These are phyloP conservation scores for Phytophthora cactorum DNA, from an alignment of 352 stramenopile genomes.

Conservation along the genomic window DNA sequence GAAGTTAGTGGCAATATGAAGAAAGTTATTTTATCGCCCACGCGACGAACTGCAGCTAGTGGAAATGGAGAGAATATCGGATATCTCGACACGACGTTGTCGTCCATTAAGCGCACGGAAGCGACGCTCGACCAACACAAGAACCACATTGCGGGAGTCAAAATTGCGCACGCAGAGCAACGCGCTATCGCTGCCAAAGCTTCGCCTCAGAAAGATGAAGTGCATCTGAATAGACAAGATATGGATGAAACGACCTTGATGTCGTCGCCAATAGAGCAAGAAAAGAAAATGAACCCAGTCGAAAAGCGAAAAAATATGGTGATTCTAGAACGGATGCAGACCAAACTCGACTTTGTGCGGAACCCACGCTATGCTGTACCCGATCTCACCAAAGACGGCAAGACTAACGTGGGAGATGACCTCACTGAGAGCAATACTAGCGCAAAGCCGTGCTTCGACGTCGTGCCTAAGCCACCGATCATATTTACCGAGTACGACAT, in stretches of 20 bases:
- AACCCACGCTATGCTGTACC: slow-evolving; percentile 61
- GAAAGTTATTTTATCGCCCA: slow-evolving; percentile 1
- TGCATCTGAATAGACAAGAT: neutral
- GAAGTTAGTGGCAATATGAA: slow-evolving; percentile 62
- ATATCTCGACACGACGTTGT: slow-evolving; percentile 65
- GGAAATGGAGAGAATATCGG: slow-evolving; percentile 34
- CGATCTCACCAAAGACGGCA: slow-evolving; percentile 3
- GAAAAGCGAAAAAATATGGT: slow-evolving; percentile 68
- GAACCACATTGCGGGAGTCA: slow-evolving; percentile 51
- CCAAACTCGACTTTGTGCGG: slow-evolving; percentile 72
- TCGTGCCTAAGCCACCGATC: slow-evolving; percentile 58
- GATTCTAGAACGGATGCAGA: slow-evolving; percentile 82
- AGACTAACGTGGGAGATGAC: neutral
- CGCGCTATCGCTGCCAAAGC: neutral
- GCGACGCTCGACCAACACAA: slow-evolving; percentile 56
- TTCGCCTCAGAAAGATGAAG: slow-evolving; percentile 1
- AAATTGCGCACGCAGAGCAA: slow-evolving; percentile 30
- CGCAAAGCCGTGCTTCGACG: slow-evolving; percentile 41
- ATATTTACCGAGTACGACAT: slow-evolving; percentile 76
- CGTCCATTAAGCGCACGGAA: slow-evolving; percentile 51
- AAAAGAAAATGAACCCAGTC: slow-evolving; percentile 47
- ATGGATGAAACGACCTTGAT: neutral
- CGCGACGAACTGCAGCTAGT: slow-evolving; percentile 18
- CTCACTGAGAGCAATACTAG: neutral
- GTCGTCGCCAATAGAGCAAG: neutral